Evolutionary conservation across 257 asterid species (phyloP).

Genomic region (Ehretia macrophylla): DNA sequence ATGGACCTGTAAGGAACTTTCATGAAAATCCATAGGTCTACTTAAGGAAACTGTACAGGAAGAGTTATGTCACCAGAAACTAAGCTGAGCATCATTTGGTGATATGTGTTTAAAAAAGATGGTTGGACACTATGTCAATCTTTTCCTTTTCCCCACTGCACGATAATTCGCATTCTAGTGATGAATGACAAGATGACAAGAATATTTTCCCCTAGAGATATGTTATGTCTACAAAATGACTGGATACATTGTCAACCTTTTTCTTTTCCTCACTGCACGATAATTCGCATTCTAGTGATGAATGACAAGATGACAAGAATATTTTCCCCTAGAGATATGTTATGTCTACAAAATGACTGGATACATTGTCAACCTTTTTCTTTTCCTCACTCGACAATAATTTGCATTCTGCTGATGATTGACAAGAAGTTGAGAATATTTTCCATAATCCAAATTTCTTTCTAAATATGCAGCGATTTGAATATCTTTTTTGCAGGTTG

Average conservation of each 20-base stretch:
- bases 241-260: neutral
- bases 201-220: neutral
- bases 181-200: no score
- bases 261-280: no score
- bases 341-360: neutral
- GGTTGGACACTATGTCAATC: no score
- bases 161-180: no score
- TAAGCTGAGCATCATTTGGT: no score
- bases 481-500: conserved; percentile 42
- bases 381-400: neutral
- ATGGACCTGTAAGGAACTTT: conserved; percentile 75
- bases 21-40: neutral
- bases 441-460: no score
- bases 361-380: neutral
- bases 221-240: neutral
- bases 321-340: neutral
- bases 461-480: neutral
- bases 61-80: neutral
- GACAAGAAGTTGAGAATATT: no score
- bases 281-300: no score
- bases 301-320: no score
- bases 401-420: no score
- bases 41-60: neutral
- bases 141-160: no score
- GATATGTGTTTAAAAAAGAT: no score